Evolutionary conservation across 2,329 filamentous ascomycete species (phyloP), one percentile per base, ranked within the genome.

Genomic region (Fusarium sp.): DNA sequence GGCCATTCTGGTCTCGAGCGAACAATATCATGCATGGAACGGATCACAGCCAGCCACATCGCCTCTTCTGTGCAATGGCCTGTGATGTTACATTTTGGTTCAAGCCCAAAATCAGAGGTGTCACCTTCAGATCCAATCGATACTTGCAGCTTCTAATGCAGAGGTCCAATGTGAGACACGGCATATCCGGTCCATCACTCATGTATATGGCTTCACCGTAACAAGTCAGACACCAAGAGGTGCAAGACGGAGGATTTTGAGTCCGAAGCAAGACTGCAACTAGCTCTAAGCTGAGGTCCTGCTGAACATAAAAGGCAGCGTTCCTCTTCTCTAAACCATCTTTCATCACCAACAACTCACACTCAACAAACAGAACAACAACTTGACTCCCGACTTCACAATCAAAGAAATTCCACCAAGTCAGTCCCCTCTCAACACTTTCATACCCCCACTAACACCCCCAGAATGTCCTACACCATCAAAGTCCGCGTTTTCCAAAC

Each of bases 401-500:
- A 47, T 5, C 12, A 13, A 13, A 20, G 20, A 20, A 4, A 9
- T 14, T 8, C 10, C 9, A 22, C 0, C 54, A 65, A 66, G 66
- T 69, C 20, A 1, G 61, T 54, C 27, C 27, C 12, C 9, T 20
- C 3, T 14, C 9, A 1, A 13, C 2, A n/a, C 4, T 11, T 2
- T 16, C 7, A 6, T 13, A 12, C 7, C 10, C 18, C n/a, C 27
- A 45, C 51, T 66, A 20, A 71, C 32, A 16, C 1, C 7, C 6
- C 2, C n/a, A 72, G 70, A 53, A 72, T 72, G 67, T 52, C 49
- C 18, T 72, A 72, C 60, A 61, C 46, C 12, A 63, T 72, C 57
- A 72, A 73, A 44, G 67, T 73, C 55, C 70, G 70, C 14, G 60
- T 72, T 48, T 72, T 63, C 42, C 70, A 72, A 18, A 71, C 57